A percentile compares a stretch with the other conserved stretches of the same genome.
phyloP scores from a whole-genome alignment of 1,139 yeast genomes.

The Hansenula lynferdii region DNA sequence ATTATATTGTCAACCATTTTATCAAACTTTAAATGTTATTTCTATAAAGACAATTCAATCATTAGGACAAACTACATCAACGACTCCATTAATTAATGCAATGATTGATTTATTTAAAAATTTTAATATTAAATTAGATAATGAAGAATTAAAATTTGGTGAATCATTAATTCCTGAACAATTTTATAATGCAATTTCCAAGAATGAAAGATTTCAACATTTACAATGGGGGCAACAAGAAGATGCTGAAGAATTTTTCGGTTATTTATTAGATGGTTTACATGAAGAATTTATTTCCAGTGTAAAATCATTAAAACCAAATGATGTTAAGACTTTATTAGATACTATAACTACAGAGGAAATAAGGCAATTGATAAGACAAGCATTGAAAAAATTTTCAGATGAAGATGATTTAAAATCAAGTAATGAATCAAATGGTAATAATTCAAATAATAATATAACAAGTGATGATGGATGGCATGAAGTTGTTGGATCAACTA shows the following conservation, averaged over 20 bases:
- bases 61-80: slow-evolving; percentile 40
- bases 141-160: slow-evolving; percentile 19
- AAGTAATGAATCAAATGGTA: slow-evolving; percentile 18
- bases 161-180: slow-evolving; percentile 57
- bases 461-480: slow-evolving; percentile 64
- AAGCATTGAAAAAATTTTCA: slow-evolving; percentile 26
- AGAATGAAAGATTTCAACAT: slow-evolving; percentile 65
- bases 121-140: slow-evolving; percentile 31
- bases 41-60: slow-evolving; percentile 43
- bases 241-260: slow-evolving; percentile 96
- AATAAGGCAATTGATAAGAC: slow-evolving; percentile 24
- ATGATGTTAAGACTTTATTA: slow-evolving; percentile 41
- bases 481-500: slow-evolving; percentile 73
- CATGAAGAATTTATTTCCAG: slow-evolving; percentile 81
- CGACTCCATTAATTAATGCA: slow-evolving; percentile 73
- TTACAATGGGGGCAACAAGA: slow-evolving; percentile 94
- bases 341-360: slow-evolving; percentile 32
- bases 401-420: slow-evolving; percentile 28
- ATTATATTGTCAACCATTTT: slow-evolving; percentile 76
- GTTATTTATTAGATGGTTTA: slow-evolving; percentile 81
- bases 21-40: slow-evolving; percentile 58
- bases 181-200: slow-evolving; percentile 56
- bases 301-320: slow-evolving; percentile 41
- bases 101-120: slow-evolving; percentile 51
- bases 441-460: slow-evolving; percentile 5